These are phyloP conservation scores for Usnea hakonensis DNA, from an alignment of 495 filamentous ascomycete species.

Conservation along the genomic window DNA sequence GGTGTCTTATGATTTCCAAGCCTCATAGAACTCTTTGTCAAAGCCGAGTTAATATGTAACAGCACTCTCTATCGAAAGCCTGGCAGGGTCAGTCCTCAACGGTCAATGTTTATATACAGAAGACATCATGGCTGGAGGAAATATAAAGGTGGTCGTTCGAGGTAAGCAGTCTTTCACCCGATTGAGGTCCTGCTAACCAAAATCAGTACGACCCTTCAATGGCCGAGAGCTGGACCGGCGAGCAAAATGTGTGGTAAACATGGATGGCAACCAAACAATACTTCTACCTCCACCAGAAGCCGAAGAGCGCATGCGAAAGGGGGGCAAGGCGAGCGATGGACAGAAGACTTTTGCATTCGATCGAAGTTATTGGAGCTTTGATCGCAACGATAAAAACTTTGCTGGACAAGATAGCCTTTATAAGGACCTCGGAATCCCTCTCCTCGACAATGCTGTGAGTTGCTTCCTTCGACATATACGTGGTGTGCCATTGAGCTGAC, in stretches of 20 bases:
- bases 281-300: slow-evolving; percentile 66
- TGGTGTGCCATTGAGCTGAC: background rate
- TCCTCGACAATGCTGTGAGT: slow-evolving; percentile 78
- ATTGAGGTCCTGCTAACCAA: slow-evolving; percentile 79
- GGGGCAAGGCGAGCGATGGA: slow-evolving; percentile 57
- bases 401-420: slow-evolving; percentile 88
- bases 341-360: slow-evolving; percentile 93
- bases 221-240: slow-evolving; percentile 69
- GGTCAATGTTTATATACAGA: slow-evolving; percentile 7
- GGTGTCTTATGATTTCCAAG: background rate
- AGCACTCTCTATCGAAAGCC: background rate
- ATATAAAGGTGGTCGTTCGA: slow-evolving; percentile 99
- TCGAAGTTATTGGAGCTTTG: slow-evolving; percentile 96
- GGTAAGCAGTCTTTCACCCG: background rate
- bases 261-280: slow-evolving; percentile 87
- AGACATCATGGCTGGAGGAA: slow-evolving; percentile 45
- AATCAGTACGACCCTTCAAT: slow-evolving; percentile 56
- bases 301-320: slow-evolving; percentile 52
- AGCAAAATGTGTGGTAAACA: slow-evolving; percentile 96
- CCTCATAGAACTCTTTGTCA: background rate
- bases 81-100: background rate
- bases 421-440: slow-evolving; percentile 75
- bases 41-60: background rate
- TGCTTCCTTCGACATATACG: background rate
- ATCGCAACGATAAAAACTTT: slow-evolving; percentile 69